Conservation (phyloP, 163 green algal species). For the Scenedesmus sp. region DNA sequence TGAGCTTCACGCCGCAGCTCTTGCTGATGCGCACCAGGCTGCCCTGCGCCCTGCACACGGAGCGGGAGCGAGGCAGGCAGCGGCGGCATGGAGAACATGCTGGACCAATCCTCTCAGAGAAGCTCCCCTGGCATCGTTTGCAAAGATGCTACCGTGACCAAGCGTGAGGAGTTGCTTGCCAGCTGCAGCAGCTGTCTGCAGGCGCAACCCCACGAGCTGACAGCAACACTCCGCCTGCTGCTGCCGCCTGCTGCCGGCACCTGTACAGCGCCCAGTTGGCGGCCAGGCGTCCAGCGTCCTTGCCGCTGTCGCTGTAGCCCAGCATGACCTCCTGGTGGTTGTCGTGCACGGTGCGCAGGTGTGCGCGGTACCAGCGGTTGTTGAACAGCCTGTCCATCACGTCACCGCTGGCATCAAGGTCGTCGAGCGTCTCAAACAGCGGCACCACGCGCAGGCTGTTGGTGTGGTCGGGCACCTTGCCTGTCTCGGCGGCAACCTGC, state of each 20-base stretch:
- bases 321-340: conserved; percentile 95
- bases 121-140: background rate
- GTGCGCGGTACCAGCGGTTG: conserved; percentile 86
- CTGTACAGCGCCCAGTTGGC: conserved; percentile 96
- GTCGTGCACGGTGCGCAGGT: conserved; percentile 76
- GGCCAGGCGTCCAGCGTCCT: conserved; percentile 91
- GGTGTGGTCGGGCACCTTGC: conserved; percentile 54
- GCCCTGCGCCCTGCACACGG: conserved; percentile 69
- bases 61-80: background rate
- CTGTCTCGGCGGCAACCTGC: conserved; percentile 64
- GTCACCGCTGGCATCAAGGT: conserved; percentile 76
- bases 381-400: conserved; percentile 67
- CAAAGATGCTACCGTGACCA: background rate
- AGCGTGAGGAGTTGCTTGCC: no score
- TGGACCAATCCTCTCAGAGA: no score
- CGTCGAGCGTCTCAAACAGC: conserved; percentile 94
- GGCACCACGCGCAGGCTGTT: conserved; percentile 88
- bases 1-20: conserved; percentile 78
- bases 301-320: conserved; percentile 95
- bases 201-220: background rate
- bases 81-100: background rate
- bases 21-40: conserved; percentile 66
- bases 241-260: conserved; percentile 53
- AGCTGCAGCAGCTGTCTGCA: background rate
- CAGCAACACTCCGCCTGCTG: background rate